These are phyloP conservation scores for Orbilia quercus DNA, from an alignment of 2,329 filamentous ascomycete species.

Conservation along the genomic window DNA sequence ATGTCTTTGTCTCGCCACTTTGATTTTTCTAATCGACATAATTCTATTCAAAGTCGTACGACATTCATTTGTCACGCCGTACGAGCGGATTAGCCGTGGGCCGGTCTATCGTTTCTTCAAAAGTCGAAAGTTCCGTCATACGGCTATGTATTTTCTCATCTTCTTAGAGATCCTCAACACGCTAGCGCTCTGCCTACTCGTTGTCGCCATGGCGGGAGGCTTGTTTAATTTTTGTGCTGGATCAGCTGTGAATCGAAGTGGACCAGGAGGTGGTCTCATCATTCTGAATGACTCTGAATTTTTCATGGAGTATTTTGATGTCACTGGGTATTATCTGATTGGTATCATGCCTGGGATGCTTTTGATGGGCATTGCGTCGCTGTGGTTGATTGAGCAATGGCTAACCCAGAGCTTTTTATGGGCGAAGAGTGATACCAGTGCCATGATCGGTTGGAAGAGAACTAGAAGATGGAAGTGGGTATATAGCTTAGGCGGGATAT, in stretches of 20 bases:
- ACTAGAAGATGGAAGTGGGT: conserved; percentile 55
- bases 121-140: conserved; percentile 24
- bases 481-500: conserved; percentile 23
- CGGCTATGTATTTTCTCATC: conserved; percentile 23
- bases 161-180: conserved; percentile 63
- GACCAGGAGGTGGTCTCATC: conserved; percentile 63
- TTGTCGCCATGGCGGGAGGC: conserved; percentile 64
- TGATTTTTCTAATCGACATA: conserved; percentile 62
- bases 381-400: conserved; percentile 57
- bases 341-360: conserved; percentile 56
- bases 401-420: conserved; percentile 58
- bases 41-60: conserved; percentile 60
- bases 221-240: conserved; percentile 65
- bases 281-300: conserved; percentile 62
- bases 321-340: conserved; percentile 57
- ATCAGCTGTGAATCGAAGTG: conserved; percentile 62
- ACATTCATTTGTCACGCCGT: conserved; percentile 39
- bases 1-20: conserved; percentile 62
- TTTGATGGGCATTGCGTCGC: conserved; percentile 36
- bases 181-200: conserved; percentile 63
- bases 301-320: conserved; percentile 59
- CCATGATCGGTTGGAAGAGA: conserved; percentile 46
- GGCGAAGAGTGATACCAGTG: conserved; percentile 42
- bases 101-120: conserved; percentile 39
- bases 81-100: conserved; percentile 13